Percentiles rank a stretch among this genome's conserved stretches.
Evolutionary conservation across 805 yeast genomes (phyloP).

Genomic region (Cyberlindnera bimundalis): DNA sequence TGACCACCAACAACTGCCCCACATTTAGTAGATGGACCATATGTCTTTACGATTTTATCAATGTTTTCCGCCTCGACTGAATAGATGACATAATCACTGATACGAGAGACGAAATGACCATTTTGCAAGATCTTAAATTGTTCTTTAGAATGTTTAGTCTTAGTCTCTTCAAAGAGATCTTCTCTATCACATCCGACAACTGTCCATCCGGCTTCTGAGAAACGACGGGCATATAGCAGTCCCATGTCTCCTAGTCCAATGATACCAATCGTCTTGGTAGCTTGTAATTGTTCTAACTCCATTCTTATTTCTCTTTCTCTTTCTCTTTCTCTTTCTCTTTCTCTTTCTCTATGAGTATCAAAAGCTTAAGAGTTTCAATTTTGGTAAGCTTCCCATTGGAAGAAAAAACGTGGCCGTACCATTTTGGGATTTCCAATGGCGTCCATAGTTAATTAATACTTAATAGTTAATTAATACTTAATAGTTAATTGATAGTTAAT

Average conservation of each 20-base stretch:
- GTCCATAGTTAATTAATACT: no score
- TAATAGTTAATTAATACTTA: no score
- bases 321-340: not conserved
- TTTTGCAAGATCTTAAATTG: constrained; percentile 59
- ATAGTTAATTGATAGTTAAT: no score
- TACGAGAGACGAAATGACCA: constrained; percentile 82
- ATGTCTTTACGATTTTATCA: constrained; percentile 60
- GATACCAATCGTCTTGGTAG: constrained; percentile 67
- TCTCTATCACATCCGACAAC: constrained; percentile 88
- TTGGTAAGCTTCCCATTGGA: no score
- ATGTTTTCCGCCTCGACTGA: constrained; percentile 92
- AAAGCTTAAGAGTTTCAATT: no score
- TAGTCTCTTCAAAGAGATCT: constrained; percentile 49
- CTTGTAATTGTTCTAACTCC: constrained; percentile 9
- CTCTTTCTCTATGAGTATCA: no score
- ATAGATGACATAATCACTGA: constrained; percentile 80
- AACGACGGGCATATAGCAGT: constrained; percentile 70
- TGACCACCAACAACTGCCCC: constrained; percentile 98
- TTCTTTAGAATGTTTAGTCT: constrained; percentile 37
- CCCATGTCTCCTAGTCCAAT: constrained; percentile 99
- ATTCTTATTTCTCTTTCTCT: not conserved
- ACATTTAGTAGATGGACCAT: constrained; percentile 84
- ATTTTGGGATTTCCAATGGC: no score
- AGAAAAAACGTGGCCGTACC: no score
- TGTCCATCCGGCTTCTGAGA: constrained; percentile 81